A percentile compares a stretch with the other conserved stretches of the same genome.
Evolutionary conservation across 176 grass and related monocot genomes (phyloP).

Genomic region (Avena atlantica): DNA sequence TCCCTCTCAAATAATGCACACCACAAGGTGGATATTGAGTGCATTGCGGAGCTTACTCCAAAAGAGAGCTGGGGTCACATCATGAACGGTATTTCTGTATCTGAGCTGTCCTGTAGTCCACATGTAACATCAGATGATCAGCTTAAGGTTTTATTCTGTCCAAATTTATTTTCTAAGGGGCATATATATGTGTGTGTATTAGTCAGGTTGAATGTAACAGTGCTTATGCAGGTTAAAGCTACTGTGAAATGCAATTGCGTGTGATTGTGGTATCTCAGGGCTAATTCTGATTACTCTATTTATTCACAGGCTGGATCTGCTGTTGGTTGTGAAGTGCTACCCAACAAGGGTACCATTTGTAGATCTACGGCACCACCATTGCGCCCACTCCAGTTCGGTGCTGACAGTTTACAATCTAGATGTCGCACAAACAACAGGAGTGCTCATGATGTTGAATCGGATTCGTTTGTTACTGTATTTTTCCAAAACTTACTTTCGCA

Average conservation of each 20-base stretch:
- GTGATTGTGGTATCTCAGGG: conserved; percentile 7
- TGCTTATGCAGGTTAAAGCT: conserved; percentile 24
- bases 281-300: conserved; percentile 41
- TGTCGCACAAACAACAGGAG: conserved; percentile 18
- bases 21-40: conserved; percentile 25
- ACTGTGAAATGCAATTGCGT: conserved; percentile 19
- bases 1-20: conserved; percentile 36
- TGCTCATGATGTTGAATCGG: conserved; percentile 29
- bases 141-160: conserved; percentile 38
- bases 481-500: conserved; percentile 43
- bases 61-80: conserved; percentile 36
- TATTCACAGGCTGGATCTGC: conserved; percentile 35
- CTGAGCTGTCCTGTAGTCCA: conserved; percentile 11
- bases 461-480: conserved; percentile 50
- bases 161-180: conserved; percentile 27
- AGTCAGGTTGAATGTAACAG: neutral
- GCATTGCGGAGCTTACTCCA: conserved; percentile 30
- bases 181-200: neutral
- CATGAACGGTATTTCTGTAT: conserved; percentile 38
- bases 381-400: neutral
- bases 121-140: conserved; percentile 30
- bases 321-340: conserved; percentile 33
- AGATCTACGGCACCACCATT: conserved; percentile 4
- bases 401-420: conserved; percentile 18
- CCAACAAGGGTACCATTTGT: conserved; percentile 7